phyloP scores from a whole-genome alignment of 768 basidiomycete genomes.

The Trametes elegans region DNA sequence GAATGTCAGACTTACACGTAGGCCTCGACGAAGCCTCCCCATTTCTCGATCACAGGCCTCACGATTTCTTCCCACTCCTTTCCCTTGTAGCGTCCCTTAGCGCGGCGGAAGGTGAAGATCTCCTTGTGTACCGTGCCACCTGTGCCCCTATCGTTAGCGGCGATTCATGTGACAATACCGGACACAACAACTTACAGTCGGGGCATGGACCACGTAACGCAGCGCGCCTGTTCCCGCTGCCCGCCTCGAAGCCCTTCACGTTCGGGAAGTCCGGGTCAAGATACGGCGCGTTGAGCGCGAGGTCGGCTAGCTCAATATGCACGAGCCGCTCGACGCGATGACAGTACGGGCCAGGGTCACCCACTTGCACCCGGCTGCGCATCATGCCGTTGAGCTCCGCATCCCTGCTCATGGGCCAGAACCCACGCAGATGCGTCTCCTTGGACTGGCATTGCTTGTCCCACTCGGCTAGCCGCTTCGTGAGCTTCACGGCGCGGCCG shows the following conservation, averaged over 20 bases:
- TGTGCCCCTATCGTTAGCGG: conserved; percentile 24
- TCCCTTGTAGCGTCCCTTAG: conserved; percentile 53
- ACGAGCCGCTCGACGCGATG: conserved; percentile 78
- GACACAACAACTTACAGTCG: conserved; percentile 40
- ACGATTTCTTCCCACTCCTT: conserved; percentile 77
- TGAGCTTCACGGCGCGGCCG: conserved; percentile 72
- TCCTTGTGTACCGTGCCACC: conserved; percentile 68
- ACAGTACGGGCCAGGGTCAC: conserved; percentile 60
- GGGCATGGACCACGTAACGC: conserved; percentile 32
- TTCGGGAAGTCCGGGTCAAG: conserved; percentile 49
- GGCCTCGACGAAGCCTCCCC: conserved; percentile 61
- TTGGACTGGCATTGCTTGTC: conserved; percentile 78
- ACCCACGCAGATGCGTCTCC: conserved; percentile 69
- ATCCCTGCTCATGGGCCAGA: conserved; percentile 61
- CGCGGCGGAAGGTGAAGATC: conserved; percentile 71
- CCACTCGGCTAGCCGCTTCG: conserved; percentile 77
- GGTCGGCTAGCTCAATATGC: conserved; percentile 76
- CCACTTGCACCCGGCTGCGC: conserved; percentile 63
- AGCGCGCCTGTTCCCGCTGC: conserved; percentile 13
- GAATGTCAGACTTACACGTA: conserved; percentile 20
- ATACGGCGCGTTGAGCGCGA: conserved; percentile 57
- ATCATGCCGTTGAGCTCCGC: conserved; percentile 46
- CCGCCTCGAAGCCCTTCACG: conserved; percentile 18
- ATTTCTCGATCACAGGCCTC: conserved; percentile 72
- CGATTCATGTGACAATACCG: neutral